phyloP scores from a whole-genome alignment of 169 alveolate genomes.

The Plasmodium berghei region DNA sequence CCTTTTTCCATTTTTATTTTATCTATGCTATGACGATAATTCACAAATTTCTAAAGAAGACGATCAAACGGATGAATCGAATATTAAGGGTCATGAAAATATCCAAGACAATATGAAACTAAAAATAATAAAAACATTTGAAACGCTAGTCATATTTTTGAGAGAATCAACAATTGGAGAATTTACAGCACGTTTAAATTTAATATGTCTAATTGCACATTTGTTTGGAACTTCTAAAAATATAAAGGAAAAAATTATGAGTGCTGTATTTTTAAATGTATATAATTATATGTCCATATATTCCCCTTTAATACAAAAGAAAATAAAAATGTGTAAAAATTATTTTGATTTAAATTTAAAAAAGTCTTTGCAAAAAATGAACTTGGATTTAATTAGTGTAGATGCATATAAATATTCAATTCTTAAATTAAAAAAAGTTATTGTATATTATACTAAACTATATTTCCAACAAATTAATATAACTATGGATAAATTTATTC shows the following conservation, averaged over 20 bases:
- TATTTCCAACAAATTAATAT: constrained; percentile 68
- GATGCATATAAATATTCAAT: constrained; percentile 64
- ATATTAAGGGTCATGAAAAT: not conserved
- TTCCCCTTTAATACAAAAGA: constrained; percentile 59
- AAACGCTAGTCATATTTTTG: constrained; percentile 49
- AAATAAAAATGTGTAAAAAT: constrained; percentile 30
- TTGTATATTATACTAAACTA: constrained; percentile 48
- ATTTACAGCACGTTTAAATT: constrained; percentile 49
- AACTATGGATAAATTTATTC: constrained; percentile 57
- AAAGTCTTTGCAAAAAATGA: constrained; percentile 43
- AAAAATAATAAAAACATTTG: constrained; percentile 63
- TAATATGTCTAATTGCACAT: constrained; percentile 29
- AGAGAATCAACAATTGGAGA: constrained; percentile 67
- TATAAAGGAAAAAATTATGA: constrained; percentile 52
- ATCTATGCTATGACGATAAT: constrained; percentile 36
- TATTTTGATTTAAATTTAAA: constrained; percentile 66
- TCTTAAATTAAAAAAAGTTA: constrained; percentile 34
- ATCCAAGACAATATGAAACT: not conserved
- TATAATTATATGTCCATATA: constrained; percentile 64
- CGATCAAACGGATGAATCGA: not conserved
- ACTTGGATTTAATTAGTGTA: constrained; percentile 53
- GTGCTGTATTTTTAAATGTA: constrained; percentile 70
- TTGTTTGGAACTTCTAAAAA: constrained; percentile 36
- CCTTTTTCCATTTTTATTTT: constrained; percentile 68
- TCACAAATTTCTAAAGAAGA: not conserved